Base-by-base conservation (phyloP, 352 stramenopile species). In the Phytophthora colocasiae region DNA sequence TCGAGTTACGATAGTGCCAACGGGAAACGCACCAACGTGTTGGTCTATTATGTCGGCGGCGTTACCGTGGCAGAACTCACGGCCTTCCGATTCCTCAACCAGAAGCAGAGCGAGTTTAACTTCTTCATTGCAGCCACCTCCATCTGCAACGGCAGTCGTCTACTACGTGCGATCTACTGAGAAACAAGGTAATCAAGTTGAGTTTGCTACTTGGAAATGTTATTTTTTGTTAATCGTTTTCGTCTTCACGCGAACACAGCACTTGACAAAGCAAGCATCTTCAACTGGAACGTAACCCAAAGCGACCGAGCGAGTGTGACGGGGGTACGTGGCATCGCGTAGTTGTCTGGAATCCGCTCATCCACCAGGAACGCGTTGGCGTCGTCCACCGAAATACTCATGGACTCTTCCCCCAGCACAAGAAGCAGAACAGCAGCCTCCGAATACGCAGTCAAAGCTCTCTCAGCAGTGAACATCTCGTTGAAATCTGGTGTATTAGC, bases 21-120 rank as follows among this genome's bases (percentile, higher is more conserved):
- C 26, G 29, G 40, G 36, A 69, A 60, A 43, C 63, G 47, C n/a
- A 64, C 32, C 10, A 62, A 77, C 43, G 80, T 96, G 43, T 68
- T 96, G 38, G 87, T 96, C 46, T 95, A 93, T 46, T 96, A 93
- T 59, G 68, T 94, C 7, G 89, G 89, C 14, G 89, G 89, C 5
- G 77, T 96, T 40, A 96, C 89, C 0, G 86, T 94, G 38, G 89
- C 87, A 0, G 89, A 96, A 55, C 71, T 96, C 7, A 87, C 85
- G 10, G 89, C 89, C 26, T 88, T 83, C 47, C 83, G 89, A 12
- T 93, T 78, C 52, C 59, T 95, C 19, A 95, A 95, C 57, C 62
- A 80, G 24, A 83, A 71, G 43, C 85, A 95, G 62, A 63, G 54
- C 50, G 61, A 89, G 38, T 91, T 78, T 59, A 62, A 58, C 9